Percentiles rank a stretch among this genome's conserved stretches.
These are phyloP conservation scores for Scutellaria baicalensis DNA, from an alignment of 257 asterid species.

Conservation along the genomic window DNA sequence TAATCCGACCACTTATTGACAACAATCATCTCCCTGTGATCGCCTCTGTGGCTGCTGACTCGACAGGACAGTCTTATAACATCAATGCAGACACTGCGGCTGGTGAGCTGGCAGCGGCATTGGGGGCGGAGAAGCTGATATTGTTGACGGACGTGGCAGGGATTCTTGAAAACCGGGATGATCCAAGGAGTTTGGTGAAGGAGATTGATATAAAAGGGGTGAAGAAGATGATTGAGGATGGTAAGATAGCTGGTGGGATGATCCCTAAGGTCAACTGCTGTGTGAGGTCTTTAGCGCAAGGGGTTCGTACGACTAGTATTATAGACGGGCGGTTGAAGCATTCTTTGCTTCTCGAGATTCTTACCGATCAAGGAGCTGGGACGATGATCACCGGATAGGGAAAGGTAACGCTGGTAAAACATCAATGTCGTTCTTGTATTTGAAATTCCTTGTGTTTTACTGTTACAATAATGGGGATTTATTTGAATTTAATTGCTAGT, in stretches of 20 bases:
- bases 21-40: conserved; percentile 71
- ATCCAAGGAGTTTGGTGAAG: conserved; percentile 63
- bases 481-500: too few relatives aligned
- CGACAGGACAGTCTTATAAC: conserved; percentile 47
- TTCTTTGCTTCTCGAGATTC: conserved; percentile 70
- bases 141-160: conserved; percentile 68
- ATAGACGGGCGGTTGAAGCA: conserved; percentile 77
- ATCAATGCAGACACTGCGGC: conserved; percentile 81
- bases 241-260: conserved; percentile 76
- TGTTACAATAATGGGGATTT: too few relatives aligned
- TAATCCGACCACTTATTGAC: conserved; percentile 51
- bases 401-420: not conserved
- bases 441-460: too few relatives aligned
- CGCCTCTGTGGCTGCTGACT: conserved; percentile 73
- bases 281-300: conserved; percentile 72
- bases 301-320: conserved; percentile 68
- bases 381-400: conserved; percentile 79
- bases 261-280: conserved; percentile 77
- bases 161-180: conserved; percentile 47
- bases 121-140: conserved; percentile 70
- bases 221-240: conserved; percentile 59
- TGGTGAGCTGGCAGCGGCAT: conserved; percentile 67
- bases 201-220: conserved; percentile 68
- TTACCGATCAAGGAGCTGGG: conserved; percentile 75
- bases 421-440: too few relatives aligned